Evolutionary conservation across 1,284 basidiomycete genomes (phyloP), one percentile per base, ranked within the genome.

Genomic region (Hemileia vastatrix): DNA sequence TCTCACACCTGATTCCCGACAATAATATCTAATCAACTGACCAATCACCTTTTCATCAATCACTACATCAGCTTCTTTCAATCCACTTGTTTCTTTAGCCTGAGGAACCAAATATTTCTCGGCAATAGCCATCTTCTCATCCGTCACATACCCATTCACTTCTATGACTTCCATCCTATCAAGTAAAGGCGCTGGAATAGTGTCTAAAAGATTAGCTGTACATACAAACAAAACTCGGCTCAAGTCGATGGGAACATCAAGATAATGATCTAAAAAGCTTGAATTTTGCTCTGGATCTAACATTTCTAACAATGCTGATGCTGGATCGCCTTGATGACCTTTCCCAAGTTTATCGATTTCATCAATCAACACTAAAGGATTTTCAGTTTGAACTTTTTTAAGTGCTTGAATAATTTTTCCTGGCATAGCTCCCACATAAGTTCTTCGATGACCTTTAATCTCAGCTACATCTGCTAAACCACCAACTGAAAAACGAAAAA

Each of bases 261-360:
- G 59, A 71, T 96, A 96, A 73, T 96, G 92, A 76, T 97, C 94
- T 69, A 96, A 79, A 82, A 97, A 98, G 24, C 86, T 87, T 23
- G 85, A 86, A 77, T 98, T 98, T 79, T 98, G 94, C 76, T 98
- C 94, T 0, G 94, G 94, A 76, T 98, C 94, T 55, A 98, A 80
- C 91, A 97, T 96, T 78, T 98, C 94, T 49, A 98, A 79, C 57
- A 98, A 77, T 0, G 94, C 94, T 67, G 89, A 92, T 0, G 90
- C 84, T 3, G 95, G 95, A 76, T 99, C 95, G 1, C 94, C 94
- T 71, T 96, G 95, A 74, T 90, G 86, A 0, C 92, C 80, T 24
- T 80, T 90, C 23, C 91, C 91, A 66, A 98, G 91, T 82, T 98
- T 99, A 81, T 99, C 94, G 23, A 99, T 90, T 77, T 99, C 94